Evolutionary conservation across 208 protist species (phyloP).

Genomic region (Wallacemonas sp.): DNA sequence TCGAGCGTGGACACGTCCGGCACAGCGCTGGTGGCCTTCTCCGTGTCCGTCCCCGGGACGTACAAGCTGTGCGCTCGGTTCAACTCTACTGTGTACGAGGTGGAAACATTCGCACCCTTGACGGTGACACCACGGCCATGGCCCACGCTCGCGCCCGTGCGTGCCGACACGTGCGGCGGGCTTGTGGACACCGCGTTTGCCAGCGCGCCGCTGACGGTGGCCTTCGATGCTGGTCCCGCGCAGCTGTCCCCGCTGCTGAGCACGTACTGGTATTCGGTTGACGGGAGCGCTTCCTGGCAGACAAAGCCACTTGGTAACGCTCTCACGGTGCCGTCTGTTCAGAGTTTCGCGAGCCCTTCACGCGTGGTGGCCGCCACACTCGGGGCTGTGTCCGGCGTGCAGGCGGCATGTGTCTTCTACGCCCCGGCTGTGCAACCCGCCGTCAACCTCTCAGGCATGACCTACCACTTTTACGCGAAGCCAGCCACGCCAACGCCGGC

Average conservation of each 20-base stretch:
- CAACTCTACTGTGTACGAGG: constrained; percentile 33
- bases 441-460: not conserved
- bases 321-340: constrained; percentile 15
- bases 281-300: constrained; percentile 3
- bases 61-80: constrained; percentile 59
- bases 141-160: constrained; percentile 1
- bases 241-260: constrained; percentile 11
- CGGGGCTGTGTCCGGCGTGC: constrained; percentile 16
- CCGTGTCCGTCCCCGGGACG: constrained; percentile 24
- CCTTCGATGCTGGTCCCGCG: constrained; percentile 3
- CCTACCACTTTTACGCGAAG: constrained; percentile 30
- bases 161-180: constrained; percentile 17
- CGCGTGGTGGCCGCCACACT: constrained; percentile 30
- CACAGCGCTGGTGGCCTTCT: constrained; percentile 23
- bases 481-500: not conserved
- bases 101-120: constrained; percentile 25
- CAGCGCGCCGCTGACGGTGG: constrained; percentile 2
- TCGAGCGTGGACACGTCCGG: not conserved
- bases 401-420: constrained; percentile 52
- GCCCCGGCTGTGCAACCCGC: constrained; percentile 14
- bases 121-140: constrained; percentile 7
- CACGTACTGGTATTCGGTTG: constrained; percentile 17
- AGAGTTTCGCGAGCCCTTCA: constrained; percentile 6
- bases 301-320: constrained; percentile 5
- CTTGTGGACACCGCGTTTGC: constrained; percentile 8